Conservation (phyloP, 176 grass and related monocot genomes). For the Musa troglodytarum region DNA sequence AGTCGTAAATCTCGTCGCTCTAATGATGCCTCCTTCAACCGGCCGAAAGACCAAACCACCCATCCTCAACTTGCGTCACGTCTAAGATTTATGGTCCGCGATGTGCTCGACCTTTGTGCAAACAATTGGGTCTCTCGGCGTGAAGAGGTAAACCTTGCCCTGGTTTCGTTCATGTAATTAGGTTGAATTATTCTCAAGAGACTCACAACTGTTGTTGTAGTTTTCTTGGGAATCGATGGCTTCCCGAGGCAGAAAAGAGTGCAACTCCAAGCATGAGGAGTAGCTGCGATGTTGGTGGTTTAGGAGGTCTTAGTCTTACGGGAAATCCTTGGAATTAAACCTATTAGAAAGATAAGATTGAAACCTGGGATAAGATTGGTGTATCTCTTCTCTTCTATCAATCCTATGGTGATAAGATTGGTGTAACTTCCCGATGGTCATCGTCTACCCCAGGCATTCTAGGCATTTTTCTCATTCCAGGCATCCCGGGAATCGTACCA, state of each 20-base stretch:
- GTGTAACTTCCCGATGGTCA: too few relatives aligned
- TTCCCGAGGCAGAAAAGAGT: conserved; percentile 6
- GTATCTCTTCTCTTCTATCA: too few relatives aligned
- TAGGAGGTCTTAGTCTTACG: background rate
- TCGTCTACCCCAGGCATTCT: too few relatives aligned
- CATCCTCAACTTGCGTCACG: conserved; percentile 5
- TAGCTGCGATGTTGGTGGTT: background rate
- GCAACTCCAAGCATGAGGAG: conserved; percentile 9
- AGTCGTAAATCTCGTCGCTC: conserved; percentile 6
- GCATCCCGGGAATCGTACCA: too few relatives aligned
- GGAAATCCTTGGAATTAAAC: background rate
- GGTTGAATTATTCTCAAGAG: background rate
- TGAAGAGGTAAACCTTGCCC: conserved; percentile 8
- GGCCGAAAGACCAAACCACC: background rate
- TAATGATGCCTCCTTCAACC: conserved; percentile 12
- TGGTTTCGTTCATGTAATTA: background rate
- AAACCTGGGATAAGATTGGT: too few relatives aligned
- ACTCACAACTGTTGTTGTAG: background rate
- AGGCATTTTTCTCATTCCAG: too few relatives aligned
- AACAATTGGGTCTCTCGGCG: conserved; percentile 9
- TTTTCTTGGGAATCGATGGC: background rate
- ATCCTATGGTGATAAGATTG: too few relatives aligned
- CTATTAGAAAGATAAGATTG: too few relatives aligned
- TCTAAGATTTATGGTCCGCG: conserved; percentile 3
- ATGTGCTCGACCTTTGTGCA: conserved; percentile 6